A percentile compares a stretch with the other conserved stretches of the same genome.
Conservation (phyloP, 805 yeast genomes). For the Hanseniaspora pseudoguilliermondii region DNA sequence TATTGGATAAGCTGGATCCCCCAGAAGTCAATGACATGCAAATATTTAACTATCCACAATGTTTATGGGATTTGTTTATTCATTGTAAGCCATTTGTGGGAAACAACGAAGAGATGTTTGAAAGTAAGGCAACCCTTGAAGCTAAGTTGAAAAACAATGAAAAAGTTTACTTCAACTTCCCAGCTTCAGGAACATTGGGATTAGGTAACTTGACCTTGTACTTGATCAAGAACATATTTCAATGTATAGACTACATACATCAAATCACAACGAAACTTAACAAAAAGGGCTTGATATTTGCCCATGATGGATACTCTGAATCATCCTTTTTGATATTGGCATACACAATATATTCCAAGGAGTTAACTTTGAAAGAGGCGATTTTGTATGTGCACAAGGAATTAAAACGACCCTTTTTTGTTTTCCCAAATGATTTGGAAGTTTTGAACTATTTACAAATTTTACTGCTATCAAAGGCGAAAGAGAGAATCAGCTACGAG, state of each 20-base stretch:
- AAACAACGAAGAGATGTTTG: slow-evolving; percentile 33
- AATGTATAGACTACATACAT: slow-evolving; percentile 50
- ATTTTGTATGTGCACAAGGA: slow-evolving; percentile 48
- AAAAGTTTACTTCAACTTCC: slow-evolving; percentile 42
- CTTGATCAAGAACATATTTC: slow-evolving; percentile 44
- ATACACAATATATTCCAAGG: slow-evolving; percentile 57
- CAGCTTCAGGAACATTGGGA: slow-evolving; percentile 74
- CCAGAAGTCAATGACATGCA: slow-evolving; percentile 19
- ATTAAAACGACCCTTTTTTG: slow-evolving; percentile 68
- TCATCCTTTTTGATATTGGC: slow-evolving; percentile 64
- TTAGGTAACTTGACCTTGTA: slow-evolving; percentile 58
- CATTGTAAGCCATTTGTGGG: slow-evolving; percentile 36
- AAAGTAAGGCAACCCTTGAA: slow-evolving; percentile 26
- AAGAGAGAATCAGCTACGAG: slow-evolving; percentile 20
- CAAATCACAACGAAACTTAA: slow-evolving; percentile 19
- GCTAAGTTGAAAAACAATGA: neutral
- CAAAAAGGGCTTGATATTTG: slow-evolving; percentile 47
- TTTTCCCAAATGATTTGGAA: slow-evolving; percentile 63
- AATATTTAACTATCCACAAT: slow-evolving; percentile 37
- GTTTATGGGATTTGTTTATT: slow-evolving; percentile 23
- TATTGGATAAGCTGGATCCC: slow-evolving; percentile 21
- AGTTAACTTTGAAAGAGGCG: slow-evolving; percentile 50
- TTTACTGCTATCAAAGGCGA: slow-evolving; percentile 37
- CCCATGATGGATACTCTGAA: slow-evolving; percentile 89
- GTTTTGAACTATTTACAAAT: slow-evolving; percentile 54